A percentile compares a stretch with the other conserved stretches of the same genome.
These are phyloP conservation scores for Biscogniauxia marginata DNA, from an alignment of 2,329 filamentous ascomycete species.

Conservation along the genomic window DNA sequence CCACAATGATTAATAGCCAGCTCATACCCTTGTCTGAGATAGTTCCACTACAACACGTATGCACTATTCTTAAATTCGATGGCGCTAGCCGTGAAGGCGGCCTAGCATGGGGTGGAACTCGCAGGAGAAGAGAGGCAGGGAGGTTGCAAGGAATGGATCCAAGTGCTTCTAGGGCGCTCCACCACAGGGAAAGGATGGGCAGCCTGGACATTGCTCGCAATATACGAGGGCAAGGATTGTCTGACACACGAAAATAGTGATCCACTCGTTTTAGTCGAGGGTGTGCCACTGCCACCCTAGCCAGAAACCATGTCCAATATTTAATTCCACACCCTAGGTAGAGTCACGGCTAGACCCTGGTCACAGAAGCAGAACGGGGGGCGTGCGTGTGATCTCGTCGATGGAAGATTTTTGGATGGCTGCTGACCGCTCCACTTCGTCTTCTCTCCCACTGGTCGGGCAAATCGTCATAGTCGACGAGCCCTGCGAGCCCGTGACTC, in stretches of 20 bases:
- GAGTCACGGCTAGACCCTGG: constrained; percentile 18
- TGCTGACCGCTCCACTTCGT: constrained; percentile 30
- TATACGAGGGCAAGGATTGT: constrained; percentile 50
- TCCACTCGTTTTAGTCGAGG: constrained; percentile 26
- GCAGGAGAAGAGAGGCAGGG: constrained; percentile 13
- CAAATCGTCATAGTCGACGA: constrained; percentile 33
- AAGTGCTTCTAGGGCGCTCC: constrained; percentile 32
- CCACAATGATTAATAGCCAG: constrained; percentile 29
- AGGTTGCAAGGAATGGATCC: constrained; percentile 30
- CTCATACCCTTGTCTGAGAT: constrained; percentile 32
- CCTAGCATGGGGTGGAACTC: constrained; percentile 22
- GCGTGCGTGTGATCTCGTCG: constrained; percentile 29
- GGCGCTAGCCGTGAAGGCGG: constrained; percentile 33
- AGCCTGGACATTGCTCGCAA: constrained; percentile 38
- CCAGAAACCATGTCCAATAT: constrained; percentile 28
- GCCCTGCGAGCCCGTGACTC: constrained; percentile 31
- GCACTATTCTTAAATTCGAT: constrained; percentile 37
- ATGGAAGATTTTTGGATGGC: constrained; percentile 18
- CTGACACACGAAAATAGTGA: constrained; percentile 51
- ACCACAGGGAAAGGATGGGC: constrained; percentile 25
- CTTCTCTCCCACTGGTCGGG: constrained; percentile 28
- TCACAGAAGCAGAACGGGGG: constrained; percentile 19
- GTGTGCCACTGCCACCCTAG: constrained; percentile 28
- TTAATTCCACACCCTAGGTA: constrained; percentile 27
- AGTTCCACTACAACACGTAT: constrained; percentile 30